phyloP scores from a whole-genome alignment of 2,329 filamentous ascomycete species.

The Penicillium olsonii region DNA sequence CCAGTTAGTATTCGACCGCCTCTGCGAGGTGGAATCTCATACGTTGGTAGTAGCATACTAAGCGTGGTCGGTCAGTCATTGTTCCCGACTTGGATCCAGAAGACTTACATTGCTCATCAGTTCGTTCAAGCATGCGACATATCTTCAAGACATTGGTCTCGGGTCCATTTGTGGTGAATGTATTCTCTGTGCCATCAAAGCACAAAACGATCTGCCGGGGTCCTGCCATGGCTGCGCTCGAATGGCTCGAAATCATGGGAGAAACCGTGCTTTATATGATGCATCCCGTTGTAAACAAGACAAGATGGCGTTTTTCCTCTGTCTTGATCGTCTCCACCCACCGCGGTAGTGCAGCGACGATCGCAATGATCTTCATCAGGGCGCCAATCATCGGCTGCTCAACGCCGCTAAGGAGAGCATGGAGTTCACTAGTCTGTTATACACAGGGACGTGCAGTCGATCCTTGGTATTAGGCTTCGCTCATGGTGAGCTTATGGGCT shows the following conservation, averaged over 20 bases:
- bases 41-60: conserved; percentile 34
- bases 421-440: not conserved
- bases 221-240: not conserved
- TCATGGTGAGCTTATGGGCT: not conserved
- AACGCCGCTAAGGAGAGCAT: not conserved
- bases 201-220: conserved; percentile 25
- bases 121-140: conserved; percentile 41
- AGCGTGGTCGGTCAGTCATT: not conserved
- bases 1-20: not conserved
- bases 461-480: not conserved
- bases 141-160: conserved; percentile 48
- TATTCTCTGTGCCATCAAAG: conserved; percentile 46
- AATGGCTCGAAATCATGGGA: not conserved
- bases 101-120: conserved; percentile 25
- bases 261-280: not conserved
- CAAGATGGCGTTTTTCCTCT: not conserved
- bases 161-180: conserved; percentile 38
- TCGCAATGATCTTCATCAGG: conserved; percentile 1
- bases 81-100: not conserved
- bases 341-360: conserved; percentile 1
- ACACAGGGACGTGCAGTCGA: not conserved
- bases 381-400: not conserved
- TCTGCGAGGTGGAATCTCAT: not conserved
- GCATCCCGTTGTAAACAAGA: not conserved
- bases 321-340: not conserved